A percentile compares a stretch with the other conserved stretches of the same genome.
Conservation (phyloP, 208 protist species). For the Herpetomonas samuelpessoai region DNA sequence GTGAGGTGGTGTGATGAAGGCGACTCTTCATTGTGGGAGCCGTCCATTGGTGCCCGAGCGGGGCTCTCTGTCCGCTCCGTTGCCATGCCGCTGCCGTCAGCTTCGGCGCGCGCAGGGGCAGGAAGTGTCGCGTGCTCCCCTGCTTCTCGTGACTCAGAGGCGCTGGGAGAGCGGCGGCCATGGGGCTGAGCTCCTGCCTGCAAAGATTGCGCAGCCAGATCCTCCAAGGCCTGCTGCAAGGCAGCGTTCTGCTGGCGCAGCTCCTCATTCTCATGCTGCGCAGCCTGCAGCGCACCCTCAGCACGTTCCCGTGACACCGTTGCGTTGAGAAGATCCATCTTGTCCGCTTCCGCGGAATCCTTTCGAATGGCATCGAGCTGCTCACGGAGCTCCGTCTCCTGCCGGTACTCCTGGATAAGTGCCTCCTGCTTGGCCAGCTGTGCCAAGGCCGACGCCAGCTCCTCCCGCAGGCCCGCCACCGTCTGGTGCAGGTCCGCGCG, state of each 20-base stretch:
- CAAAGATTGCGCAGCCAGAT: too few species aligned
- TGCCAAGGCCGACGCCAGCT: background rate
- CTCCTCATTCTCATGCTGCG: background rate
- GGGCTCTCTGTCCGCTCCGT: too few species aligned
- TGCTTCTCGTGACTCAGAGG: background rate
- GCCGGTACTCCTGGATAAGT: background rate
- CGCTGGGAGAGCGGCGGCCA: background rate
- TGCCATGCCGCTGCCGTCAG: too few species aligned
- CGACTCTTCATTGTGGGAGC: too few species aligned
- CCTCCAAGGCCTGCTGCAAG: background rate
- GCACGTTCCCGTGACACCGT: background rate
- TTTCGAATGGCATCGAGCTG: background rate
- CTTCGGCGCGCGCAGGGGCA: too few species aligned
- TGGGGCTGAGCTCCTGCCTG: background rate
- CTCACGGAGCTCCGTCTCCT: background rate
- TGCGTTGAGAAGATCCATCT: background rate
- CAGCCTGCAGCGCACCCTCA: background rate
- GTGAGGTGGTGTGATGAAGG: too few species aligned
- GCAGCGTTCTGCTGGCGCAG: background rate
- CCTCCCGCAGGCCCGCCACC: background rate
- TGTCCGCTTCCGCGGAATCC: background rate
- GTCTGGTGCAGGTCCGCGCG: background rate
- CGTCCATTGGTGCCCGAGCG: too few species aligned
- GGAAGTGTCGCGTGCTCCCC: background rate
- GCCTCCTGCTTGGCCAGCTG: background rate